Evolutionary conservation across 192 early-diverging fungal species (phyloP), one percentile per base, ranked within the genome.

Genomic region (Spizellomyces punctatus): DNA sequence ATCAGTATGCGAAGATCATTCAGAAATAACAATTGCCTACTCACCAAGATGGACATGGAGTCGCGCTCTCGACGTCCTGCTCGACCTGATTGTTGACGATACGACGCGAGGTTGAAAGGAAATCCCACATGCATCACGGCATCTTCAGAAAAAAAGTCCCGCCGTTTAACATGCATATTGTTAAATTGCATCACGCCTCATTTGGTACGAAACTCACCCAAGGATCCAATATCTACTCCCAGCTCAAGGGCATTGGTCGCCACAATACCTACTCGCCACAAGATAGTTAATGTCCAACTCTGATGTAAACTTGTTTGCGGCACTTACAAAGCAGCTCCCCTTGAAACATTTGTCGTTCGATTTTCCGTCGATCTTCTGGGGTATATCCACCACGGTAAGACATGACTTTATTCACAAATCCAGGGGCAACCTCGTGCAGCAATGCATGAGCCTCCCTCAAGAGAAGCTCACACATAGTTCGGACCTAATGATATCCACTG

Each of bases 181-280:
- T n/a, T n/a, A n/a, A n/a, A 65, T 48, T n/a, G 44, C 46, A 49
- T 6, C 12, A 44, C 64, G 46, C 6, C 43, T 6, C n/a, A n/a
- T 16, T 69, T 54, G 8, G 36, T 19, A 54, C 44, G 60, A 19
- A 45, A 69, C 52, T 17, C 45, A 71, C 66, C 62, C 6, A 78
- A 55, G 4, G 73, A 63, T 10, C 93, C 93, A 58, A 94, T 91
- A 71, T 95, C 92, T 8, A 95, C 85, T 6, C 93, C 93, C 1
- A 95, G 80, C 64, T 95, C 93, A 43, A 95, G 78, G 0, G 93
- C 93, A 56, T 87, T 93, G 46, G 93, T 95, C 6, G 91, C 84
- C 2, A 93, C 78, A 27, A 93, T 85, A 19, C 82, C 77, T 66
- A 49, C 17, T 6, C 6, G n/a, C 19, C 21, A 67, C 42, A 22